These are phyloP conservation scores for Xylaria sp. DNA, from an alignment of 2,329 filamentous ascomycete species.

Conservation along the genomic window DNA sequence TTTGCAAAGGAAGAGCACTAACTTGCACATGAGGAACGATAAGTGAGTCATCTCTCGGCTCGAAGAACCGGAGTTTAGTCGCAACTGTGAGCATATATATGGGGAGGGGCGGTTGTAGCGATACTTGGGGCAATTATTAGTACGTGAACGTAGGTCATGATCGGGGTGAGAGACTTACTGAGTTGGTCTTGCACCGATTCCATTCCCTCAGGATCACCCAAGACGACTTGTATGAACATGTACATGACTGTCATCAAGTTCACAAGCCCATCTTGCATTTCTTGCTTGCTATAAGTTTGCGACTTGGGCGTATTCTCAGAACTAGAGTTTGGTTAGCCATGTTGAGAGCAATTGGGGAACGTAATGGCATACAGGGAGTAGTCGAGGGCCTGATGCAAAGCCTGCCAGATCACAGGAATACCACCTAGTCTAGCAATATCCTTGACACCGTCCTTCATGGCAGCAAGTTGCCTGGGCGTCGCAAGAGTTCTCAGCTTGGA, in stretches of 20 bases:
- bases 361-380: constrained; percentile 43
- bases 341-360: constrained; percentile 13
- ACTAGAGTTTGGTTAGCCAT: constrained; percentile 36
- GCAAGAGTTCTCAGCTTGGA: constrained; percentile 45
- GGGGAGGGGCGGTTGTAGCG: constrained; percentile 61
- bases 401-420: constrained; percentile 47
- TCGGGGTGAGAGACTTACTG: constrained; percentile 36
- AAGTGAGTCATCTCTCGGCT: constrained; percentile 16
- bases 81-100: constrained; percentile 66
- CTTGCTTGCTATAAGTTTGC: constrained; percentile 39
- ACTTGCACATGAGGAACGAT: constrained; percentile 58
- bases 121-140: constrained; percentile 37
- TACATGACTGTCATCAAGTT: constrained; percentile 61
- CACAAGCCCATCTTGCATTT: constrained; percentile 55
- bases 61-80: constrained; percentile 55
- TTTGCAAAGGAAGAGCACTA: constrained; percentile 25
- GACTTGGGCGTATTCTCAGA: constrained; percentile 42
- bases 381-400: constrained; percentile 46
- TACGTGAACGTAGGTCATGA: not conserved
- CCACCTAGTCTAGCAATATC: constrained; percentile 49
- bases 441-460: constrained; percentile 51
- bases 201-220: constrained; percentile 49
- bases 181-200: constrained; percentile 44
- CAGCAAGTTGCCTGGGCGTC: constrained; percentile 51
- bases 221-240: constrained; percentile 51